Base-by-base conservation (phyloP, 768 basidiomycete genomes). In the Rhodotorula kratochvilovae region DNA sequence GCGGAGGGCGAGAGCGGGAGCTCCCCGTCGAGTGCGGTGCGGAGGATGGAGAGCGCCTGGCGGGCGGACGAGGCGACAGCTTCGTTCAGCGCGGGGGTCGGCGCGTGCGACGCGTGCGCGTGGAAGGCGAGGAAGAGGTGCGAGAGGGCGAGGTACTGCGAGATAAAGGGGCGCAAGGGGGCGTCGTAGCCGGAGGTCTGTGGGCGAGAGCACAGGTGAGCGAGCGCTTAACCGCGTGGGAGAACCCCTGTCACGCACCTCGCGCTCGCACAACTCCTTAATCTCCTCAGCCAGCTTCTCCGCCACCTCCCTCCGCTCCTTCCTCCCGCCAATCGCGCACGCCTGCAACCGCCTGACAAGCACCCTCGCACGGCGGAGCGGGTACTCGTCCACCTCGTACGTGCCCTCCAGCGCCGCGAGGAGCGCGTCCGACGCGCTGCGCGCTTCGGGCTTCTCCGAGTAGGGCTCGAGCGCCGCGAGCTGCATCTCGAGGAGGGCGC, bases 81-180 rank as follows among this genome's bases (percentile, higher is more conserved):
- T 13, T 53, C 51, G 12, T 53, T 29, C 19, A 85, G 85, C 2
- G 85, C 82, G 59, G 87, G 86, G 16, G n/a, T 80, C 76, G 15
- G 84, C 80, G 53, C 90, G 83, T 3, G 83, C 76, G 63, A 13
- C 21, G 39, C 19, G 79, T 92, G 90, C 0, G 86, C 84, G 76
- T 90, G 87, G 29, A 93, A 81, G 1, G 88, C 86, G 56, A 86
- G 81, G 87, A 88, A 89, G 35, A 93, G 82, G 76, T 89, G 86
- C 0, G 84, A 71, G 51, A 68, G 45, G 36, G 70, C 60, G 42
- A 82, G 83, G 75, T 88, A 86, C 76, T 89, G 86, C 1, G 72
- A 33, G 16, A 65, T 57, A 64, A 81, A 80, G 6, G 61, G 67
- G 0, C 69, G 69, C 3, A 84, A 77, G 3, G 63, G 59, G 0